These are phyloP conservation scores for Metschnikowia koreensis DNA, from an alignment of 805 yeast genomes.

Conservation along the genomic window DNA sequence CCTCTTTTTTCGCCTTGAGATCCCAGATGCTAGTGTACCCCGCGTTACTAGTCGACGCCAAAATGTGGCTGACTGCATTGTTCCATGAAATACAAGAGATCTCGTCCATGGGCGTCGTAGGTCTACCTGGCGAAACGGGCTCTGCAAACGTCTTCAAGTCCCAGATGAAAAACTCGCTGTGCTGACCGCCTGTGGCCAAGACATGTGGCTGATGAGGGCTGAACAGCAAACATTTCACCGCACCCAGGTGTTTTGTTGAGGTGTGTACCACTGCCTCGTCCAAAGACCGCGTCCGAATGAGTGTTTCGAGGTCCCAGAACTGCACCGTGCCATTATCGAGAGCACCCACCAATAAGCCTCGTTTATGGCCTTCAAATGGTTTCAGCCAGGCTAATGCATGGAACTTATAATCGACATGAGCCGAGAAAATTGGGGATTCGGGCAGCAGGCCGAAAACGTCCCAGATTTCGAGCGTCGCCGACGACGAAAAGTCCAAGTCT, in stretches of 20 bases:
- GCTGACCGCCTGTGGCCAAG: constrained; percentile 83
- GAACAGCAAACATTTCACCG: constrained; percentile 73
- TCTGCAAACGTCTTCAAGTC: constrained; percentile 67
- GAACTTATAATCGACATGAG: constrained; percentile 45
- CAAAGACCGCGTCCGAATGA: constrained; percentile 41
- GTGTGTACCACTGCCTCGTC: constrained; percentile 48
- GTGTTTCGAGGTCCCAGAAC: constrained; percentile 68
- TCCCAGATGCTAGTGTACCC: constrained; percentile 95
- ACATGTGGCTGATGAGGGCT: constrained; percentile 69
- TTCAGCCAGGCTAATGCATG: constrained; percentile 83
- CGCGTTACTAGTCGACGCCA: constrained; percentile 84
- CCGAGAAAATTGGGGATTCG: constrained; percentile 34
- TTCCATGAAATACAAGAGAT: constrained; percentile 88
- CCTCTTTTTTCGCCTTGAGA: constrained; percentile 81
- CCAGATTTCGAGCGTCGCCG: constrained; percentile 79
- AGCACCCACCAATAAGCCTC: constrained; percentile 78
- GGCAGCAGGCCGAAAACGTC: constrained; percentile 49
- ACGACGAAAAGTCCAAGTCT: constrained; percentile 79
- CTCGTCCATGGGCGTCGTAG: constrained; percentile 79
- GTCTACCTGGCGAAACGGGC: constrained; percentile 67
- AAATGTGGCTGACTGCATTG: constrained; percentile 73
- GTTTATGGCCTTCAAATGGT: constrained; percentile 47
- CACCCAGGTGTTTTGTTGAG: constrained; percentile 58
- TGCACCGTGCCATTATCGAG: constrained; percentile 78
- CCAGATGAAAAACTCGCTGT: constrained; percentile 89